These are phyloP conservation scores for Mortierella sp. DNA, from an alignment of 371 early-diverging fungal species.

Conservation along the genomic window DNA sequence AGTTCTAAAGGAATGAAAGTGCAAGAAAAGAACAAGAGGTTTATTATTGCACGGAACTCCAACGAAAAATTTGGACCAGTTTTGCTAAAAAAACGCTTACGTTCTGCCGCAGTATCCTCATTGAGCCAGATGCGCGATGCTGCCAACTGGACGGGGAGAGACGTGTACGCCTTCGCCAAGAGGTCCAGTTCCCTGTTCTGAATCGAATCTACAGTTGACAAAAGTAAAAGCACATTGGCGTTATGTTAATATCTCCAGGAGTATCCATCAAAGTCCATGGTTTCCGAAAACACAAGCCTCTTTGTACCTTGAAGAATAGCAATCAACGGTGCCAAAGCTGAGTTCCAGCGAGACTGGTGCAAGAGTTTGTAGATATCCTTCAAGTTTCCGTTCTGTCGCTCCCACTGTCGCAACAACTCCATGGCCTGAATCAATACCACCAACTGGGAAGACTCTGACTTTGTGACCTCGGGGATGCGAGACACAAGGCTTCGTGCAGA, in stretches of 20 bases:
- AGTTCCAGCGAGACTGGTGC: slow-evolving; percentile 51
- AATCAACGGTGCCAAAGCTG: slow-evolving; percentile 40
- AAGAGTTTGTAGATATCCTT: slow-evolving; percentile 45
- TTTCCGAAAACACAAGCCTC: background rate
- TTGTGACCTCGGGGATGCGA: slow-evolving; percentile 37
- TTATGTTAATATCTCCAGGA: background rate
- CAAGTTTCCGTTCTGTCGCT: slow-evolving; percentile 48
- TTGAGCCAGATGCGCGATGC: slow-evolving; percentile 52
- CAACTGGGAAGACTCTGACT: slow-evolving; percentile 38
- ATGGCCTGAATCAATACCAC: slow-evolving; percentile 29
- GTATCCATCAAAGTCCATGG: background rate
- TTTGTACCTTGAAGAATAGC: slow-evolving; percentile 43
- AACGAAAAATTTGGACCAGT: background rate
- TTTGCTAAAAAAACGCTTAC: slow-evolving; percentile 15
- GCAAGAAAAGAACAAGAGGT: background rate
- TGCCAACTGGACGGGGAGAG: slow-evolving; percentile 51
- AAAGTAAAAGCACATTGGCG: background rate
- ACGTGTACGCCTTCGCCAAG: slow-evolving; percentile 54
- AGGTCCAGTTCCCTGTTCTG: slow-evolving; percentile 50
- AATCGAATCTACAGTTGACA: slow-evolving; percentile 40
- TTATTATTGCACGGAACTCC: background rate
- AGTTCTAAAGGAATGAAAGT: slow-evolving; percentile 26
- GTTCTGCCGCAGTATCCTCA: slow-evolving; percentile 52
- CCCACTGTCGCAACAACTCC: slow-evolving; percentile 48
- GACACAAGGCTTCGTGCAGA: slow-evolving; percentile 47